Conservation (phyloP, 345 rosid genomes). For the Garcia nutans region DNA sequence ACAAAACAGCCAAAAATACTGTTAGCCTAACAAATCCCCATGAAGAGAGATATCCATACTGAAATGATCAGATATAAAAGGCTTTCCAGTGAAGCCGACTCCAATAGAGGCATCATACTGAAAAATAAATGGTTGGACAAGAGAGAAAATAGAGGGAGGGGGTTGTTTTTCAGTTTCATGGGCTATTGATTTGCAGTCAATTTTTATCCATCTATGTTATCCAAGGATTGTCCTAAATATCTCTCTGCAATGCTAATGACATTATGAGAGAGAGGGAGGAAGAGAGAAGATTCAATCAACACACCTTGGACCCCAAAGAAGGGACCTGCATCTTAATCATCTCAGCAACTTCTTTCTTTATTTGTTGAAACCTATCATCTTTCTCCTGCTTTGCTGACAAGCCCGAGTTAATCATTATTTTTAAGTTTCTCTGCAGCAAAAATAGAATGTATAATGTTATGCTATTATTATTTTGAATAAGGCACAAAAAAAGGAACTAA, state of each 20-base stretch:
- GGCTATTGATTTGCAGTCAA: background rate
- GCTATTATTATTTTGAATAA: background rate
- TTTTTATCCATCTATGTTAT: background rate
- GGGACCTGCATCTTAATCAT: conserved; percentile 59
- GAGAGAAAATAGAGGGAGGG: background rate
- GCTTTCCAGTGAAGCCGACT: background rate
- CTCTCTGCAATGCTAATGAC: background rate
- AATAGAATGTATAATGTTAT: conserved; percentile 12
- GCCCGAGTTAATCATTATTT: conserved; percentile 66
- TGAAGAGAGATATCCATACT: background rate
- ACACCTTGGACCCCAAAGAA: conserved; percentile 63
- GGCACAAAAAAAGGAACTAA: background rate
- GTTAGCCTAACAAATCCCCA: background rate
- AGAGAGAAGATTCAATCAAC: conserved; percentile 12
- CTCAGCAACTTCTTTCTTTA: conserved; percentile 78
- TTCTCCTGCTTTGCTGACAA: conserved; percentile 76
- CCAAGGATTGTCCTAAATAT: background rate
- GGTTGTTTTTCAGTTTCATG: background rate
- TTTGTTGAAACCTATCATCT: conserved; percentile 71
- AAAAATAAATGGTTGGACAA: background rate
- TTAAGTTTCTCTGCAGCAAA: conserved; percentile 76
- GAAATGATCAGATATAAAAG: background rate
- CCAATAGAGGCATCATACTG: background rate
- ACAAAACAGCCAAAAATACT: background rate
- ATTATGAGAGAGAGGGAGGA: background rate